phyloP scores from a whole-genome alignment of 495 filamentous ascomycete species.

The Penicillium malachiteum region DNA sequence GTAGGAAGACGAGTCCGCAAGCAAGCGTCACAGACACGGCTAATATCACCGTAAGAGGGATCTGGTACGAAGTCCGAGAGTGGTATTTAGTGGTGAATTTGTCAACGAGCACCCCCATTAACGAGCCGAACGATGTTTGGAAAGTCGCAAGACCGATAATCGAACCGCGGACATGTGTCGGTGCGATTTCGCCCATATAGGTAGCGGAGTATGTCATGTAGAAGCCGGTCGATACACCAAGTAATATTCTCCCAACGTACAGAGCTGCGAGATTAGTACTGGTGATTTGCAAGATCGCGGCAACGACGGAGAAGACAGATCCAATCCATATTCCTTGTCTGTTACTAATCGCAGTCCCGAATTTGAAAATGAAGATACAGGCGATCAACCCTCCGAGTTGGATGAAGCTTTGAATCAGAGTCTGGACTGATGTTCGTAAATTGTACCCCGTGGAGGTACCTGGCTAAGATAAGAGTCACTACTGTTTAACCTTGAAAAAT shows the following conservation, averaged over 20 bases:
- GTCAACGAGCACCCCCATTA: conserved; percentile 3
- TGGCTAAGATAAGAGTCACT: not conserved
- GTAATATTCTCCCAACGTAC: not conserved
- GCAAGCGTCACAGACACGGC: not conserved
- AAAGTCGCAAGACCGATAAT: conserved; percentile 1
- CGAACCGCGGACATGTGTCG: conserved; percentile 1
- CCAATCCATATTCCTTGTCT: conserved; percentile 1
- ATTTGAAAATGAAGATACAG: conserved; percentile 8
- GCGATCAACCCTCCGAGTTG: not conserved
- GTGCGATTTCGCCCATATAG: conserved; percentile 3
- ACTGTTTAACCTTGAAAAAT: not conserved
- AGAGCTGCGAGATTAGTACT: not conserved
- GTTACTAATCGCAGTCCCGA: not conserved
- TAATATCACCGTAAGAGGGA: not conserved
- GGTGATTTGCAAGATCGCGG: not conserved
- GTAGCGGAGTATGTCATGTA: conserved; percentile 4
- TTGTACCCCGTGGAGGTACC: not conserved
- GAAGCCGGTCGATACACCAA: conserved; percentile 6
- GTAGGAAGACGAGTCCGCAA: not conserved
- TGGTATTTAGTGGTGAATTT: not conserved
- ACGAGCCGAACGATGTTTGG: conserved; percentile 3
- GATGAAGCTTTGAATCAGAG: conserved; percentile 2
- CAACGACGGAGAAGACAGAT: not conserved
- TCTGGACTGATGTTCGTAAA: not conserved
- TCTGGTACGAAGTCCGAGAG: not conserved